A percentile compares a stretch with the other conserved stretches of the same genome.
phyloP scores from a whole-genome alignment of 805 yeast genomes.

The Ascoidea asiatica region DNA sequence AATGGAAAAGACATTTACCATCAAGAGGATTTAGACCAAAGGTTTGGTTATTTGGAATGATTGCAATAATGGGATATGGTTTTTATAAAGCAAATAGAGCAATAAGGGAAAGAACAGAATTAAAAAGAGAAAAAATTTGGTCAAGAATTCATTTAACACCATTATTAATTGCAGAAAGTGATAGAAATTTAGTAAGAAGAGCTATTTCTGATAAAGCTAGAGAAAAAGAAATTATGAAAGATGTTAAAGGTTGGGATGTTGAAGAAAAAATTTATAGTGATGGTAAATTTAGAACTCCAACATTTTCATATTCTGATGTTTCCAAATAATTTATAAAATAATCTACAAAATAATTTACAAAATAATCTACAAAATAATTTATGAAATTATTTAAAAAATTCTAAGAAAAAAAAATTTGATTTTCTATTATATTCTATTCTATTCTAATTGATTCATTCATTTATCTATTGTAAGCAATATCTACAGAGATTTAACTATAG shows the following conservation, averaged over 20 bases:
- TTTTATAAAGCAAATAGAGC: conserved; percentile 54
- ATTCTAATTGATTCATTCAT: background rate
- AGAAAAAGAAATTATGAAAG: conserved; percentile 56
- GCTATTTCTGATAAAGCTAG: conserved; percentile 48
- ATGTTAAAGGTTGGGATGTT: conserved; percentile 49
- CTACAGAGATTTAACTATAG: background rate
- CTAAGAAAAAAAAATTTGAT: background rate
- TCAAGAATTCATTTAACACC: conserved; percentile 63
- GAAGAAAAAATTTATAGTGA: conserved; percentile 32
- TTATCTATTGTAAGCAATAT: too few relatives aligned
- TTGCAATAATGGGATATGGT: conserved; percentile 57
- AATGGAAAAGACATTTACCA: conserved; percentile 82
- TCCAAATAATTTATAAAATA: too few relatives aligned
- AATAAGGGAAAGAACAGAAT: conserved; percentile 63
- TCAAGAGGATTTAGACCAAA: conserved; percentile 75
- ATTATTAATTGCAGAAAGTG: conserved; percentile 67
- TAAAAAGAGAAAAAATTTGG: conserved; percentile 66
- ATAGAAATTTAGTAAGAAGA: conserved; percentile 66
- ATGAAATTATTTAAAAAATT: too few relatives aligned
- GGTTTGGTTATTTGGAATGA: conserved; percentile 51
- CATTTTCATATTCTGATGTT: conserved; percentile 5
- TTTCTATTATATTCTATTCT: background rate
- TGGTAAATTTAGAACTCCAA: conserved; percentile 19
- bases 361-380: too few relatives aligned
- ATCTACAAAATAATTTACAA: too few relatives aligned